A percentile compares a stretch with the other conserved stretches of the same genome.
phyloP scores from a whole-genome alignment of 2,329 filamentous ascomycete genomes.

The Xylariaceae sp. region DNA sequence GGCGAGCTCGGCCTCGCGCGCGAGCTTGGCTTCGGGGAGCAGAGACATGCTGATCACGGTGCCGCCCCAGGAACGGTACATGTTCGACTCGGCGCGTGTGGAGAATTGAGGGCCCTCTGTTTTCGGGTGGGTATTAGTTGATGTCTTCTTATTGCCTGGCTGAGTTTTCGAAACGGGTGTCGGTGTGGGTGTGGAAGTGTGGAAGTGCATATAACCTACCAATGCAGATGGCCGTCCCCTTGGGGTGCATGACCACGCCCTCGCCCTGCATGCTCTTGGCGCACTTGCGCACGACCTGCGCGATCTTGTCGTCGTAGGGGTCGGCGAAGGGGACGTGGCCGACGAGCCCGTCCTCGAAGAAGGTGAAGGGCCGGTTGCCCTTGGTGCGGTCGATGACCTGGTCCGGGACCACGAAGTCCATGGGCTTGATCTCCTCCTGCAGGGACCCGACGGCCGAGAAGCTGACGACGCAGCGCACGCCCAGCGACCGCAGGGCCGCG shows the following conservation, averaged over 20 bases:
- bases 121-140: neutral
- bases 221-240: conserved; percentile 90
- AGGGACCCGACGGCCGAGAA: conserved; percentile 95
- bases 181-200: neutral
- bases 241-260: conserved; percentile 81
- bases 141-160: neutral
- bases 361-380: conserved; percentile 91
- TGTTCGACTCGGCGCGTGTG: conserved; percentile 90
- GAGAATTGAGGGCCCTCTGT: conserved; percentile 97
- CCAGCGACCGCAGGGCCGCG: conserved; percentile 89
- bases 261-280: conserved; percentile 80
- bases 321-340: conserved; percentile 95
- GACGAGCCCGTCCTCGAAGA: conserved; percentile 91
- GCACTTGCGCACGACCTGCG: conserved; percentile 77
- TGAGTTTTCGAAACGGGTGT: too few relatives aligned
- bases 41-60: conserved; percentile 98
- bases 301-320: conserved; percentile 84
- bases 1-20: conserved; percentile 91
- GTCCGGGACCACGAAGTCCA: conserved; percentile 96
- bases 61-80: conserved; percentile 94
- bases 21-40: conserved; percentile 93
- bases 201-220: conserved; percentile 54
- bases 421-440: conserved; percentile 89
- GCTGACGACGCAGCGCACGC: conserved; percentile 88
- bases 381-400: conserved; percentile 98